Conservation (phyloP, 2,329 filamentous ascomycete species). For the Fusarium sp. region DNA sequence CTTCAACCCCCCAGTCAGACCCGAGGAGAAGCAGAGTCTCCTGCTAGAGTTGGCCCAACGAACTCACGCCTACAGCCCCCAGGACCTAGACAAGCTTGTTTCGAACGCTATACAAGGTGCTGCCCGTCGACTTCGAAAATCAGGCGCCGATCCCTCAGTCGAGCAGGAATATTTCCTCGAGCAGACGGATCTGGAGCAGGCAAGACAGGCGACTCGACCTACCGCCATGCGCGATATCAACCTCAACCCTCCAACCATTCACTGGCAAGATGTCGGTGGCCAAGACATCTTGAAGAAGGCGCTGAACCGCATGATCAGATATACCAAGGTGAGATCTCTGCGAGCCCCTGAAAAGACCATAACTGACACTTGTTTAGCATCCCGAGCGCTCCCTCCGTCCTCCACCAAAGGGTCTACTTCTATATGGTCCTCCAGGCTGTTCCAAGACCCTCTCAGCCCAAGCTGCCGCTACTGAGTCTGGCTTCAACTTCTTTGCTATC, state of each 20-base stretch:
- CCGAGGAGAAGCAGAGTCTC: slow-evolving; percentile 62
- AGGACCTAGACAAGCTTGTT: slow-evolving; percentile 77
- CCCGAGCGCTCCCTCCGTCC: slow-evolving; percentile 57
- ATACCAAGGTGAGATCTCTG: slow-evolving; percentile 47
- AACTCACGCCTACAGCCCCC: slow-evolving; percentile 89
- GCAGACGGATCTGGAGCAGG: slow-evolving; percentile 69
- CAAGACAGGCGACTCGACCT: slow-evolving; percentile 77
- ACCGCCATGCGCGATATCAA: slow-evolving; percentile 92
- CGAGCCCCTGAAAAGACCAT: neutral
- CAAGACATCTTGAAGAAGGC: slow-evolving; percentile 79
- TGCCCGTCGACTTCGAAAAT: slow-evolving; percentile 40
- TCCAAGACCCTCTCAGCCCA: slow-evolving; percentile 95
- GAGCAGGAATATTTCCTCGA: slow-evolving; percentile 47
- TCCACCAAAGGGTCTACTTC: slow-evolving; percentile 83
- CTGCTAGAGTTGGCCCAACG: slow-evolving; percentile 74
- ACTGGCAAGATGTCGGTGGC: slow-evolving; percentile 90
- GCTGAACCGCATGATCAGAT: slow-evolving; percentile 63
- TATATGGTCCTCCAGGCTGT: slow-evolving; percentile 94
- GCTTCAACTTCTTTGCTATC: slow-evolving; percentile 93
- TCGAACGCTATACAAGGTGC: slow-evolving; percentile 46
- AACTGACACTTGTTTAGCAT: slow-evolving; percentile 35
- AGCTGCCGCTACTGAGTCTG: slow-evolving; percentile 89
- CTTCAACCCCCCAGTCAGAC: slow-evolving; percentile 60
- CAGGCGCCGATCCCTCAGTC: slow-evolving; percentile 15
- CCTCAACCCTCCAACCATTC: slow-evolving; percentile 85